phyloP scores from a whole-genome alignment of 2,329 filamentous ascomycete genomes.

The Aspergillus sclerotialis region DNA sequence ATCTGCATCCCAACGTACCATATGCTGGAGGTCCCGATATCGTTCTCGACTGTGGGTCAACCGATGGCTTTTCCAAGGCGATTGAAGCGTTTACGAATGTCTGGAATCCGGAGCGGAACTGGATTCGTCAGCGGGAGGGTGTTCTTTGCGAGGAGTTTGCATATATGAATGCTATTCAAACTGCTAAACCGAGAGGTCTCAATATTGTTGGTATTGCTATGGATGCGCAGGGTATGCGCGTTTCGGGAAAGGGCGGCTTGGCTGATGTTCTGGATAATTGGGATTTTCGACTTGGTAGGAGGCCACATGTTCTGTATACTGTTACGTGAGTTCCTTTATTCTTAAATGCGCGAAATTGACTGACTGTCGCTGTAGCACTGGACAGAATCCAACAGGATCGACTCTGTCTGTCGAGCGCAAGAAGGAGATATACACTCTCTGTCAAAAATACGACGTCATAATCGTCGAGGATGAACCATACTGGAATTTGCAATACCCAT shows the following conservation, averaged over 20 bases:
- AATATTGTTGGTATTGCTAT: slow-evolving; percentile 68
- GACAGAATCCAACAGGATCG: slow-evolving; percentile 80
- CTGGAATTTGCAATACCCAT: slow-evolving; percentile 88
- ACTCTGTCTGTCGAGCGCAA: slow-evolving; percentile 66
- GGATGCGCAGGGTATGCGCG: slow-evolving; percentile 74
- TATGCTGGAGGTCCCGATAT: slow-evolving; percentile 72
- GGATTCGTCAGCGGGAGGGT: slow-evolving; percentile 63
- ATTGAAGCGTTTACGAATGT: slow-evolving; percentile 68
- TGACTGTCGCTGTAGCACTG: slow-evolving; percentile 39
- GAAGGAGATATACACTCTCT: slow-evolving; percentile 72
- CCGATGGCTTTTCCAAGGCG: slow-evolving; percentile 76
- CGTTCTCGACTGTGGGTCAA: slow-evolving; percentile 71
- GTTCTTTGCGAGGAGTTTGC: slow-evolving; percentile 73
- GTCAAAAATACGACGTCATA: slow-evolving; percentile 76
- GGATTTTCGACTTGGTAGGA: slow-evolving; percentile 65
- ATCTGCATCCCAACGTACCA: slow-evolving; percentile 73
- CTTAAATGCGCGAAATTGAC: not conserved
- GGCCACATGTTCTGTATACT: slow-evolving; percentile 81
- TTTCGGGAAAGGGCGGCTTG: slow-evolving; percentile 64
- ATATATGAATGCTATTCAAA: slow-evolving; percentile 69
- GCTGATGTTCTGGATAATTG: slow-evolving; percentile 74
- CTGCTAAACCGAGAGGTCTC: slow-evolving; percentile 60
- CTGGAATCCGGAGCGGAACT: slow-evolving; percentile 64
- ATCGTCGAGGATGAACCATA: slow-evolving; percentile 95
- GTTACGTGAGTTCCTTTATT: slow-evolving; percentile 60